Evolutionary conservation across 495 filamentous ascomycete species (phyloP), one percentile per base, ranked within the genome.

Genomic region (Mytilinidion resinicola): DNA sequence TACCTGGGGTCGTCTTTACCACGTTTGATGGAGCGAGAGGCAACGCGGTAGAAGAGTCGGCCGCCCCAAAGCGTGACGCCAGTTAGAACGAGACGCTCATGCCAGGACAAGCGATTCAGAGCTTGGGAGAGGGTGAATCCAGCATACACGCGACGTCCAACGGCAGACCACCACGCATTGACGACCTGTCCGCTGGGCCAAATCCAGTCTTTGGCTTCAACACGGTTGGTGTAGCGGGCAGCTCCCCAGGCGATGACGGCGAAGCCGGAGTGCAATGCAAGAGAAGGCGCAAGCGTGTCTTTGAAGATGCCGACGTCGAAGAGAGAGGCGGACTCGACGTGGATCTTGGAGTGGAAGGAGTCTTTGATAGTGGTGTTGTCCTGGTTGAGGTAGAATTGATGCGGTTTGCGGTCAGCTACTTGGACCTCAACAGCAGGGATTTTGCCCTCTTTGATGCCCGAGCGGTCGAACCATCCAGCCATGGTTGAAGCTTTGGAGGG

Each of bases 81-180:
- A 0, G 71, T 68, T 1, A 85, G 71, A 1, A 85, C 64, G 0
- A 82, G 64, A 35, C 78, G 77, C 56, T 83, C 74, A 0, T 75
- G 73, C 60, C 79, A 79, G 1, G 74, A 70, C 8, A 83, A 65
- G 3, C 68, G 67, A 4, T 56, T 57, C 65, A 76, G 79, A 6
- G 78, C 78, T 34, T 69, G 60, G 0, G 54, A 43, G 3, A 80
- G 47, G 0, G 79, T 67, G 35, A 77, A 51, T 1, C 74, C 71
- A 9, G 73, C 59, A 43, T 69, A 63, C 25, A 74, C 67, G 1
- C 69, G 73, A 17, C 69, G 70, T 37, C 81, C 78, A 50, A 83
- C 61, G 39, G 81, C 78, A 52, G 71, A 77, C 78, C 78, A 81
- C 81, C 81, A 84, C 6, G 77, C 81, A 64, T 81, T 83, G 56